phyloP scores from a whole-genome alignment of 1,139 yeast species.

The Zygosaccharomyces pseudobailii region DNA sequence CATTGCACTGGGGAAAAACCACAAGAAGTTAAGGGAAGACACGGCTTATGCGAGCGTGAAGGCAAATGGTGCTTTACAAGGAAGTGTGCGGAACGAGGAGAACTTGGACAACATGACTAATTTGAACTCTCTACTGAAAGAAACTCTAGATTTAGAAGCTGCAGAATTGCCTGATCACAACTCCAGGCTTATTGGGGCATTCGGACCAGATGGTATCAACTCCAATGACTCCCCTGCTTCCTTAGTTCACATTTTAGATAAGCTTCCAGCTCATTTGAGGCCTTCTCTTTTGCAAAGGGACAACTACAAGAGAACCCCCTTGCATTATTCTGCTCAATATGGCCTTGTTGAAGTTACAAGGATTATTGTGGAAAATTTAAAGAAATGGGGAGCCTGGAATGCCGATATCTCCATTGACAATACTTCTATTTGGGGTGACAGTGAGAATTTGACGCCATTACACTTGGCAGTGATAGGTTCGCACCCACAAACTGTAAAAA shows the following conservation, averaged over 20 bases:
- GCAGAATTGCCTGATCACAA: slow-evolving; percentile 47
- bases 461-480: slow-evolving; percentile 79
- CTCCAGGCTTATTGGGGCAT: slow-evolving; percentile 41
- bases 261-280: slow-evolving; percentile 50
- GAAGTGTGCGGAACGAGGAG: neutral
- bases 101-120: slow-evolving; percentile 5
- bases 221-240: slow-evolving; percentile 52
- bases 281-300: slow-evolving; percentile 60
- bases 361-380: slow-evolving; percentile 50
- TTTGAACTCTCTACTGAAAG: slow-evolving; percentile 13
- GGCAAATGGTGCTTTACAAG: neutral
- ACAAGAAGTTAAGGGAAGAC: slow-evolving; percentile 8
- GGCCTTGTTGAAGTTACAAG: slow-evolving; percentile 66
- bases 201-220: slow-evolving; percentile 65
- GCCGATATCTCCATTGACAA: slow-evolving; percentile 53
- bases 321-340: slow-evolving; percentile 86
- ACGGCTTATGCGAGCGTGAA: neutral
- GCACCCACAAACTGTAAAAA: slow-evolving; percentile 72
- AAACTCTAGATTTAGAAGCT: slow-evolving; percentile 39
- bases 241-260: slow-evolving; percentile 48
- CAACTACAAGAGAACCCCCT: slow-evolving; percentile 74
- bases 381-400: slow-evolving; percentile 50
- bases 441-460: slow-evolving; percentile 75
- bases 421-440: slow-evolving; percentile 68
- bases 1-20: slow-evolving; percentile 62